phyloP scores from a whole-genome alignment of 169 alveolate species.

The Cryptosporidium bovis region DNA sequence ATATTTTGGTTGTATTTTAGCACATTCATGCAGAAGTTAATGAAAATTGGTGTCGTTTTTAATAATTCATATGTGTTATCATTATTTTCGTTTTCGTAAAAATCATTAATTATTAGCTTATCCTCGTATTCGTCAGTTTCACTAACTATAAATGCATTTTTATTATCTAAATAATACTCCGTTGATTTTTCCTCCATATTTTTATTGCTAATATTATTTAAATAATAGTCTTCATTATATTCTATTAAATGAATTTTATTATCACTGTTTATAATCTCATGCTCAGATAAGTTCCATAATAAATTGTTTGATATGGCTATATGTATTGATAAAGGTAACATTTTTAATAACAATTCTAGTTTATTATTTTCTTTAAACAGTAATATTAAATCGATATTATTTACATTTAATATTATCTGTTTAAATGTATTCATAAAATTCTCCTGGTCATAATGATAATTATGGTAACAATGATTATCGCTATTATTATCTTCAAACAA shows the following conservation, averaged over 20 bases:
- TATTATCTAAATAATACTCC: too few species aligned
- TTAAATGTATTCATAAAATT: not conserved
- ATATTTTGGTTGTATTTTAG: constrained; percentile 10
- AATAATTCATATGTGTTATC: constrained; percentile 15
- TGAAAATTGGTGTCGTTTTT: constrained; percentile 34
- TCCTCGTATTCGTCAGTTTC: too few species aligned
- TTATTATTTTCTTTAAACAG: not conserved
- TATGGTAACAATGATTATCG: not conserved
- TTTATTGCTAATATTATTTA: not conserved
- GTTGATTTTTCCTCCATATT: not conserved
- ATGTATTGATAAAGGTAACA: constrained; percentile 9
- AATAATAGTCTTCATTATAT: not conserved
- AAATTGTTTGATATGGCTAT: constrained; percentile 9
- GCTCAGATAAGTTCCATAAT: constrained; percentile 1
- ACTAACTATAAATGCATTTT: too few species aligned
- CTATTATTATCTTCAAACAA: constrained; percentile 2
- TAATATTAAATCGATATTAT: not conserved
- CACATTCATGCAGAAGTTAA: constrained; percentile 2
- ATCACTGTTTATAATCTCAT: not conserved
- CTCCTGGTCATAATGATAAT: not conserved
- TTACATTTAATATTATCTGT: constrained; percentile 10
- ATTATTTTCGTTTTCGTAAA: not conserved
- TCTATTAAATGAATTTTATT: not conserved
- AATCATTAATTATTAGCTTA: not conserved
- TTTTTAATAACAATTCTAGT: constrained; percentile 29